Conservation (phyloP, 1,284 basidiomycete genomes). For the Boletellus deceptivus region DNA sequence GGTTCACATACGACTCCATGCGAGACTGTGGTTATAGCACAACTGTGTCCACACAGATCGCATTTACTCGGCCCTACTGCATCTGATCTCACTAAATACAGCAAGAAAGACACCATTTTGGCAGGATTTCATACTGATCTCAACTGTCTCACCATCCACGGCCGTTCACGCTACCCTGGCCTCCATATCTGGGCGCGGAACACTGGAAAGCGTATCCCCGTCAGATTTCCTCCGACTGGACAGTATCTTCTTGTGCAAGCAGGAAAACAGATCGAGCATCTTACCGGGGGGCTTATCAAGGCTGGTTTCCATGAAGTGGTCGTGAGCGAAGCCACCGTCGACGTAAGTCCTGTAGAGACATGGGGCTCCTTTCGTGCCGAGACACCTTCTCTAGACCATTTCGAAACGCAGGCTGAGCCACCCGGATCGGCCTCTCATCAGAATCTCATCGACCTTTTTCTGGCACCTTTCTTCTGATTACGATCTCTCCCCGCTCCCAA, state of each 20-base stretch:
- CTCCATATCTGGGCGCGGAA: conserved; percentile 91
- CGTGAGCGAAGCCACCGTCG: conserved; percentile 75
- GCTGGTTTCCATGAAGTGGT: conserved; percentile 94
- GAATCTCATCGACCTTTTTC: conserved; percentile 94
- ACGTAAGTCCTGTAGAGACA: conserved; percentile 40
- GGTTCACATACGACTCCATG: conserved; percentile 20
- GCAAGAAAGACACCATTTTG: conserved; percentile 74
- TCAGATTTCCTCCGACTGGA: conserved; percentile 73
- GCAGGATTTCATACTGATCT: conserved; percentile 90
- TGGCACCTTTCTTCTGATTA: conserved; percentile 89
- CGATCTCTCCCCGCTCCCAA: conserved; percentile 62
- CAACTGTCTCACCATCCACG: conserved; percentile 87
- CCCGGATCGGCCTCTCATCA: conserved; percentile 79
- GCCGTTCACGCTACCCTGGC: conserved; percentile 82
- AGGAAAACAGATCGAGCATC: conserved; percentile 89
- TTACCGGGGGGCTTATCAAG: conserved; percentile 83
- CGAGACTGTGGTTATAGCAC: background rate
- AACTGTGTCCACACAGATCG: conserved; percentile 47
- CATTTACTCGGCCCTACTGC: conserved; percentile 90
- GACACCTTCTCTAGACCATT: conserved; percentile 52
- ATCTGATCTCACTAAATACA: conserved; percentile 80
- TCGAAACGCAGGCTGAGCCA: conserved; percentile 54
- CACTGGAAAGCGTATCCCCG: conserved; percentile 81
- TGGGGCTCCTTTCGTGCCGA: background rate
- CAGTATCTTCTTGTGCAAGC: conserved; percentile 81